Percentiles rank a stretch among this genome's conserved stretches.
Conservation (phyloP, 306 rosid species). For the Pueraria montana region DNA sequence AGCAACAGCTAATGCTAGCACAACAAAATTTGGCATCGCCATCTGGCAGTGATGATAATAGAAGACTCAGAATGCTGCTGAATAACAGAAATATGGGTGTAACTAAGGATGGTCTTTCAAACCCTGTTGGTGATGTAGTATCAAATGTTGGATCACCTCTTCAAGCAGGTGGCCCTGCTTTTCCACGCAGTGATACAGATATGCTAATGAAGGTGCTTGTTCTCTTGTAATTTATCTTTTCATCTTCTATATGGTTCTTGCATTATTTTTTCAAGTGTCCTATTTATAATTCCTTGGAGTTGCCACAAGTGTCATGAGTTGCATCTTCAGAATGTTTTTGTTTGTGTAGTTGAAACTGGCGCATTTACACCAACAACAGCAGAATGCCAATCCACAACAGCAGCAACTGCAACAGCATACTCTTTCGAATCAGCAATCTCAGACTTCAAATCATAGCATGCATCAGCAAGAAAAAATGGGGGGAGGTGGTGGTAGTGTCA, state of each 20-base stretch:
- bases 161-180: slow-evolving; percentile 80
- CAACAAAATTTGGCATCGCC: slow-evolving; percentile 93
- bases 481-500: slow-evolving; percentile 76
- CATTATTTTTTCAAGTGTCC: slow-evolving; percentile 25
- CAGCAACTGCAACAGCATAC: slow-evolving; percentile 85
- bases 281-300: slow-evolving; percentile 13
- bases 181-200: slow-evolving; percentile 83
- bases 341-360: slow-evolving; percentile 83
- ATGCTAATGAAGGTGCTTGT: slow-evolving; percentile 80
- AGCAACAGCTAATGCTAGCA: slow-evolving; percentile 92
- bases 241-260: slow-evolving; percentile 36
- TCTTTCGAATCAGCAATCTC: slow-evolving; percentile 92
- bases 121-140: slow-evolving; percentile 83
- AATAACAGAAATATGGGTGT: slow-evolving; percentile 67
- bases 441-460: slow-evolving; percentile 76
- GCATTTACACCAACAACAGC: slow-evolving; percentile 78
- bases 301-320: slow-evolving; percentile 7
- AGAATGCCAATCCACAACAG: slow-evolving; percentile 76
- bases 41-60: slow-evolving; percentile 77
- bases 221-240: slow-evolving; percentile 34
- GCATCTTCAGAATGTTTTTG: slow-evolving; percentile 47
- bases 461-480: slow-evolving; percentile 93
- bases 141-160: slow-evolving; percentile 88
- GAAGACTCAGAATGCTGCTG: slow-evolving; percentile 87
- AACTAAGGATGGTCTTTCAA: slow-evolving; percentile 82